Base-by-base conservation (phyloP, 78 protist species). In the Dictyostelium brefeldianum region DNA sequence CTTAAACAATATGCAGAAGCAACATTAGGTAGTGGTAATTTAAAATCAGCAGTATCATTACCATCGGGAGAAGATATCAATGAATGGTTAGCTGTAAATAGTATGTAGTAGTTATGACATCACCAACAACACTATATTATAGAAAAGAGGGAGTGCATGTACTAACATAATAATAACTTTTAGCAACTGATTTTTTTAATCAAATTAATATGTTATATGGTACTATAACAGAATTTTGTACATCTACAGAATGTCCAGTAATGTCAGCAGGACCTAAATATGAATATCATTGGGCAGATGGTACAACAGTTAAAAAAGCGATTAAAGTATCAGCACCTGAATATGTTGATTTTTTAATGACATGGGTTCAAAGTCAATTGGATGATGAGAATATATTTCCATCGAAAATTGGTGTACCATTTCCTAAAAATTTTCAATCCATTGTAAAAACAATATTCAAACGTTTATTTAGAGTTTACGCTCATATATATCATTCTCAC, bases 11-110 rank as follows among this genome's bases (percentile, higher is more conserved):
- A 89, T 77, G 97, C 97, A 25, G 74, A 95, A 62, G 95, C 97
- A 51, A 95, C 97, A n/a, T 91, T 95, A 20, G 97, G 97, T 22
- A 75, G 89, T 46, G 96, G 96, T 47, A 89, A 95, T 78, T 87
- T 95, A 20, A 89, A 83, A 65, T 81, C 81, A 6, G 98, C 99
- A 0, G 99, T 99, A 15, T 64, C 81, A 5, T 97, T 99, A 18
- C 99, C 99, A 0, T 83, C 90, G 17, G 99, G 99, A 1, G 99
- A 98, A 62, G 99, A 99, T 85, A 46, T 77, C 22, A 94, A 97
- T 80, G 99, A 98, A 65, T 98, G 99, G 99, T 97, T 99, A 20
- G 99, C 99, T 5, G 99, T 99, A 0, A 97, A 98, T 95, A 98
- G 97, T 95, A 36, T 29, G 81, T 70, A 3, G n/a, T 62, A 22